Evolutionary conservation across 163 green algal genomes (phyloP).

Genomic region (Prototheca wickerhamii): DNA sequence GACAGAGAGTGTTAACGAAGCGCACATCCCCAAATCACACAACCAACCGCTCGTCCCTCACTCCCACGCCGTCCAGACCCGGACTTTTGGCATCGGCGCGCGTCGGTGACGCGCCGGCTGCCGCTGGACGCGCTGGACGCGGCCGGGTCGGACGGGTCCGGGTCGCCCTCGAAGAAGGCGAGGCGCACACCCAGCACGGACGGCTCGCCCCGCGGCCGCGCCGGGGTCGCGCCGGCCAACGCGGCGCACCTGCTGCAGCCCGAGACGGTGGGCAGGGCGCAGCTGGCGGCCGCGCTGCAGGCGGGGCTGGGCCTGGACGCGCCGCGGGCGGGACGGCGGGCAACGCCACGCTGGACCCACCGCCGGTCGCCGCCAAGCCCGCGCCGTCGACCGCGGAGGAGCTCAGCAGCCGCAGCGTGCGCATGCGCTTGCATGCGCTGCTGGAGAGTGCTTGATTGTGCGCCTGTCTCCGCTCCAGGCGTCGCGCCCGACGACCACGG

Average conservation of each 20-base stretch:
- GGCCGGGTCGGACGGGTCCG: not conserved
- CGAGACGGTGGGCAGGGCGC: not conserved
- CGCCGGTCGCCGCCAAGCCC: not conserved
- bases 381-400: not conserved
- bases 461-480: not conserved
- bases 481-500: too few species aligned
- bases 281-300: not conserved
- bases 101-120: conserved; percentile 5
- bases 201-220: not conserved
- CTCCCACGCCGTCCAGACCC: not conserved
- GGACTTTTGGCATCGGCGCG: not conserved
- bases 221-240: not conserved
- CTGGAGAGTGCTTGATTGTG: conserved; percentile 7
- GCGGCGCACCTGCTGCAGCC: conserved; percentile 1
- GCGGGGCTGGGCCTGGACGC: not conserved
- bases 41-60: not conserved
- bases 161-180: not conserved
- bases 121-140: not conserved
- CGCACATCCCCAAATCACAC: not conserved
- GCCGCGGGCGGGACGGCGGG: not conserved
- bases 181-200: not conserved
- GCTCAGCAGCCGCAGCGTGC: conserved; percentile 8
- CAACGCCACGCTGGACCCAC: not conserved
- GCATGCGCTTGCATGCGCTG: conserved; percentile 8
- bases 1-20: not conserved